These are phyloP conservation scores for Adansonia grandidieri DNA, from an alignment of 441 rosid species.

Conservation along the genomic window DNA sequence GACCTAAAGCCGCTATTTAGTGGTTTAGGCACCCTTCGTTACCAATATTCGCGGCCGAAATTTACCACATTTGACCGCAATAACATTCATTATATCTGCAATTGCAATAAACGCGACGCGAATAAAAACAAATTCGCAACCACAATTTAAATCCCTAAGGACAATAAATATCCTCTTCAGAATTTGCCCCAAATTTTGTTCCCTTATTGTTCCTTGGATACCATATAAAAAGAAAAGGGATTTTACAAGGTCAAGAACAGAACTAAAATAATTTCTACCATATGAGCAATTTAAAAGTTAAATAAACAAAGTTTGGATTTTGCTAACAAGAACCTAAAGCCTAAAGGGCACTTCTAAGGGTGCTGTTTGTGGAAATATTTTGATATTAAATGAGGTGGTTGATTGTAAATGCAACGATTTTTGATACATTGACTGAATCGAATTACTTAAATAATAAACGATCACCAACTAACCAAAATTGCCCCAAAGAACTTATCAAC, in stretches of 20 bases:
- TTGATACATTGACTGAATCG: background rate
- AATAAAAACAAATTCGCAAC: no score
- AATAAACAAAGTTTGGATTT: background rate
- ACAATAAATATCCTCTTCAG: background rate
- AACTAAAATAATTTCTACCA: background rate
- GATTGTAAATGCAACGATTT: background rate
- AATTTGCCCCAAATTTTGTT: background rate
- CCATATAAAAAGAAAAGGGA: background rate
- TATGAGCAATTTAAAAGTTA: background rate
- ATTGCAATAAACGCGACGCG: no score
- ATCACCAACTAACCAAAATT: background rate
- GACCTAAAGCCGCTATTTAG: no score
- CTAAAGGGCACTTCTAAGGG: background rate
- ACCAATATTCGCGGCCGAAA: no score
- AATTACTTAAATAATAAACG: no score
- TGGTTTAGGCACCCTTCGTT: no score
- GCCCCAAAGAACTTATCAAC: background rate
- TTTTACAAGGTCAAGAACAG: background rate
- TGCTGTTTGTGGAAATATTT: background rate
- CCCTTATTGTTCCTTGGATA: background rate
- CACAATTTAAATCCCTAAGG: no score
- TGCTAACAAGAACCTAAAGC: background rate
- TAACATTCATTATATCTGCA: no score
- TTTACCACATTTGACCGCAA: no score
- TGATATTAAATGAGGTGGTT: background rate